These are phyloP conservation scores for Aureobasidium mangrovei DNA, from an alignment of 2,329 filamentous ascomycete species.

Conservation along the genomic window DNA sequence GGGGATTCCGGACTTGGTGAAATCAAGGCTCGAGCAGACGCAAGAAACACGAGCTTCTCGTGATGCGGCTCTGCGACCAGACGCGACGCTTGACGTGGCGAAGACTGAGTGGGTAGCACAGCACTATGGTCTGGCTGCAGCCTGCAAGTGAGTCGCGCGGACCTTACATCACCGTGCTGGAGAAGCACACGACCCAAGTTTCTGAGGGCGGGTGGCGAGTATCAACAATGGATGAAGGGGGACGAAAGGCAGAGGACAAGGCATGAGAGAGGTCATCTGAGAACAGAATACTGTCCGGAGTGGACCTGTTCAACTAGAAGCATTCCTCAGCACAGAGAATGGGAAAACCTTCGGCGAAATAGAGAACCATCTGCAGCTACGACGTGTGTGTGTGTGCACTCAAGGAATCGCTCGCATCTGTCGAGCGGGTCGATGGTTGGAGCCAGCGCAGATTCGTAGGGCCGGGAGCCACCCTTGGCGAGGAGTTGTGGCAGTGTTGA, in stretches of 20 bases:
- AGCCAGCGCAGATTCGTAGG: background rate
- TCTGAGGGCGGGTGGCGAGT: background rate
- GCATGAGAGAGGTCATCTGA: background rate
- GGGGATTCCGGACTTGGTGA: conserved; percentile 8
- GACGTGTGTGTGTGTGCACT: background rate
- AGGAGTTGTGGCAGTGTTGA: background rate
- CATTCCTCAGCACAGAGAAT: background rate
- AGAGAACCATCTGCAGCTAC: conserved; percentile 1
- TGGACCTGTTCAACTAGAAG: background rate
- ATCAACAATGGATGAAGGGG: background rate
- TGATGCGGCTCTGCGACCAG: background rate
- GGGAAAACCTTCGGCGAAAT: background rate
- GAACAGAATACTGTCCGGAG: background rate
- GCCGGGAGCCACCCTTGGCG: background rate
- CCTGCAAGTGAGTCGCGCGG: background rate
- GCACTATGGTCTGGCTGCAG: background rate
- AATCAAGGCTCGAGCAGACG: background rate
- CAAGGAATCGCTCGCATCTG: background rate
- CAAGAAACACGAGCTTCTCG: conserved; percentile 1
- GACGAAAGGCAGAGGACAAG: too few species aligned
- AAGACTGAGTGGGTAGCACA: background rate
- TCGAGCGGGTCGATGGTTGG: background rate
- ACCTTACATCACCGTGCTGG: background rate
- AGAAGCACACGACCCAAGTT: background rate
- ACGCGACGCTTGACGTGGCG: conserved; percentile 2